phyloP scores from a whole-genome alignment of 2,329 filamentous ascomycete species.

The Stylonectria norvegica region DNA sequence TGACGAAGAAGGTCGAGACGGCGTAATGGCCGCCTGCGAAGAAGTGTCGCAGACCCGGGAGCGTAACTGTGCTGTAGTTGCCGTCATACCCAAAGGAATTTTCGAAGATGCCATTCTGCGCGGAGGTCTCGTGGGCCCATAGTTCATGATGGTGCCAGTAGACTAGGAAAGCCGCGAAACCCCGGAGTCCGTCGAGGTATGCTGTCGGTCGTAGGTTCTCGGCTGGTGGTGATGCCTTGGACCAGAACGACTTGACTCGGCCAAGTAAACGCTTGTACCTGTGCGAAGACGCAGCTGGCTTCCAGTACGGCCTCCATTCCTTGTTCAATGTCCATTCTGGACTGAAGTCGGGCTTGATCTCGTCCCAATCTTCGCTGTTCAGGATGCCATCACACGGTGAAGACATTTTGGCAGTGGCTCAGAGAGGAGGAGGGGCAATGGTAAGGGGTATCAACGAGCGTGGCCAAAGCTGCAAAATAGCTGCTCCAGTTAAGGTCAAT shows the following conservation, averaged over 20 bases:
- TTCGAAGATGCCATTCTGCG: conserved; percentile 43
- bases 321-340: conserved; percentile 19
- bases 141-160: conserved; percentile 60
- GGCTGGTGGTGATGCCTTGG: conserved; percentile 10
- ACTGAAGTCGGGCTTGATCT: conserved; percentile 21
- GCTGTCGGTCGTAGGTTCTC: conserved; percentile 47
- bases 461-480: too few relatives aligned
- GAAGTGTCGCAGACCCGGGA: conserved; percentile 58
- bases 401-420: too few relatives aligned
- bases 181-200: conserved; percentile 61
- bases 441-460: too few relatives aligned
- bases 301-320: conserved; percentile 27
- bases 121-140: conserved; percentile 49
- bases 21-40: conserved; percentile 62
- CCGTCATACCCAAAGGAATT: conserved; percentile 50
- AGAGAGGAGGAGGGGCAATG: too few relatives aligned
- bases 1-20: conserved; percentile 54
- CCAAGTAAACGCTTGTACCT: conserved; percentile 8
- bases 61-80: conserved; percentile 45
- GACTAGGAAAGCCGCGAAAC: conserved; percentile 64
- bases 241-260: conserved; percentile 12
- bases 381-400: conserved; percentile 31
- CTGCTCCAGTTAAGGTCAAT: too few relatives aligned
- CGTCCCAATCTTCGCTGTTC: conserved; percentile 34
- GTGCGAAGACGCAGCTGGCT: conserved; percentile 20